These are phyloP conservation scores for Pistacia vera DNA, from an alignment of 345 rosid species.

Conservation along the genomic window DNA sequence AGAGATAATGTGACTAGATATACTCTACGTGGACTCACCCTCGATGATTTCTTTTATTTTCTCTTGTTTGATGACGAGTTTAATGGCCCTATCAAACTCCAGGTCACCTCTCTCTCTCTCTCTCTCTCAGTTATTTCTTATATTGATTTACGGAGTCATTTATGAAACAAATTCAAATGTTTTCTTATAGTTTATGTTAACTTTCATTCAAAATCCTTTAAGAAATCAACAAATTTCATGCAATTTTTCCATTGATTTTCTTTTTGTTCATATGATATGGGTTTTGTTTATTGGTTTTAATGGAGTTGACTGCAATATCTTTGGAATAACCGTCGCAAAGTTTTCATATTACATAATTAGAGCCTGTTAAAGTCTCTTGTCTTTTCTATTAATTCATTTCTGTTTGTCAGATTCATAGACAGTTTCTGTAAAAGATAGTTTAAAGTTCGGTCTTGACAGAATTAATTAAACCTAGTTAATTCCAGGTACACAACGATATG, in stretches of 20 bases:
- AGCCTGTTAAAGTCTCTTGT: no score
- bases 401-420: no score
- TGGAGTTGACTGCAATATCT: neutral
- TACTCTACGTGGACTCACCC: slow-evolving; percentile 47
- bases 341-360: neutral
- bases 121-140: slow-evolving; percentile 11
- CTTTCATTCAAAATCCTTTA: no score
- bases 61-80: slow-evolving; percentile 48
- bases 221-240: no score
- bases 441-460: neutral
- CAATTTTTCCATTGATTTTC: neutral
- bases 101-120: slow-evolving; percentile 25
- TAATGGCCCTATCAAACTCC: slow-evolving; percentile 47
- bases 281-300: neutral
- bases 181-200: no score
- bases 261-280: neutral
- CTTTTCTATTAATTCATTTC: no score
- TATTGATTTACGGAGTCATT: no score
- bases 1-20: slow-evolving; percentile 39
- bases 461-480: neutral
- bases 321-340: neutral
- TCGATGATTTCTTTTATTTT: slow-evolving; percentile 64
- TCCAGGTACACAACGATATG: slow-evolving; percentile 95
- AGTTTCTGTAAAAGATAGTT: no score
- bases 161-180: no score